phyloP scores from a whole-genome alignment of 75 land plant species.

The Adiantum capillusveneris region DNA sequence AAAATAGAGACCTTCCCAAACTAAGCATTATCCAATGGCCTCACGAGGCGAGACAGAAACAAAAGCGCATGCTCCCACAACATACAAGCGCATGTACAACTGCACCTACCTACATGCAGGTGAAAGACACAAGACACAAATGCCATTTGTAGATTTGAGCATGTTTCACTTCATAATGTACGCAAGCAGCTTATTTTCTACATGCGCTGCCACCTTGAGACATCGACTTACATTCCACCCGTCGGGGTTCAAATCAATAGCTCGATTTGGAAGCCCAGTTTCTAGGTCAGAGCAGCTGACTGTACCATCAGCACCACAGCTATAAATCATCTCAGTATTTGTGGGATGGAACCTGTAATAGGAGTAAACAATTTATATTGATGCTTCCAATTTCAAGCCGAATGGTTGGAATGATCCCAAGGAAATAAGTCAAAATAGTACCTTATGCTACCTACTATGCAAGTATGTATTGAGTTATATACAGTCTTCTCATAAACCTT shows the following conservation, averaged over 20 bases:
- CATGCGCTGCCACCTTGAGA: no score
- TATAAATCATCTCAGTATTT: constrained; percentile 62
- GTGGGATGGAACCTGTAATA: constrained; percentile 60
- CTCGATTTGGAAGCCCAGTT: constrained; percentile 49
- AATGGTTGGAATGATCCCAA: not conserved
- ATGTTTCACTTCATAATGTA: no score
- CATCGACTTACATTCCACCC: constrained; percentile 92
- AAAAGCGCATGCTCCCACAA: no score
- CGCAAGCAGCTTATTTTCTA: no score
- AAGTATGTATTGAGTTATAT: constrained; percentile 63
- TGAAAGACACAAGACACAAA: no score
- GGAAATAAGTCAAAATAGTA: constrained; percentile 9
- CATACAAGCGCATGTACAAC: no score
- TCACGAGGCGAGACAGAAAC: no score
- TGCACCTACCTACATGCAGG: no score
- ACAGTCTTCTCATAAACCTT: constrained; percentile 71
- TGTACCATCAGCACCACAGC: constrained; percentile 88
- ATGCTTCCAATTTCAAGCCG: not conserved
- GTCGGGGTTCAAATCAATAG: constrained; percentile 80
- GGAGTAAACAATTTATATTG: not conserved
- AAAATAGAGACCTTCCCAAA: no score
- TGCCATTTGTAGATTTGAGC: no score
- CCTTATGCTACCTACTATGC: constrained; percentile 83
- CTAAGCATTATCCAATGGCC: no score
- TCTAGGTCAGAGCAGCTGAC: constrained; percentile 82